These are phyloP conservation scores for Colletotrichum magnum DNA, from an alignment of 2,329 filamentous ascomycete genomes.

Conservation along the genomic window DNA sequence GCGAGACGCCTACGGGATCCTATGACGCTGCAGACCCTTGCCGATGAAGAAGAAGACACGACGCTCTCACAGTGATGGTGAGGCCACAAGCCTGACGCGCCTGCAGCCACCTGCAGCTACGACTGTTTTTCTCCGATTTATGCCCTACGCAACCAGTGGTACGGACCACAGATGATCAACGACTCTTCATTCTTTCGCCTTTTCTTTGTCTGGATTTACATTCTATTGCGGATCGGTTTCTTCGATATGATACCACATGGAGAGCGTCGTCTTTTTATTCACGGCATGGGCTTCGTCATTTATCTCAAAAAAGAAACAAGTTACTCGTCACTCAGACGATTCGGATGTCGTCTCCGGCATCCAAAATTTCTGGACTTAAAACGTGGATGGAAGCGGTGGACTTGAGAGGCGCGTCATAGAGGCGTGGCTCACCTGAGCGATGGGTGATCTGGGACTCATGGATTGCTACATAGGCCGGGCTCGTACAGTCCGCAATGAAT, in stretches of 20 bases:
- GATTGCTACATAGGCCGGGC: conserved; percentile 9
- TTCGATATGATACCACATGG: conserved; percentile 42
- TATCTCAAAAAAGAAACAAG: conserved; percentile 14
- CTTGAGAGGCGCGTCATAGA: conserved; percentile 8
- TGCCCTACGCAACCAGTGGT: conserved; percentile 10
- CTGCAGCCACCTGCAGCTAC: conserved; percentile 23
- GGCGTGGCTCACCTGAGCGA: conserved; percentile 3
- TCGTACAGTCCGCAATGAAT: conserved; percentile 10
- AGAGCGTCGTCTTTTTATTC: conserved; percentile 32
- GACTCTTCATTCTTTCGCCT: conserved; percentile 27
- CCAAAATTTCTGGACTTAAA: conserved; percentile 10
- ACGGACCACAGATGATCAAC: conserved; percentile 29
- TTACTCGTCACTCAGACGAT: not conserved
- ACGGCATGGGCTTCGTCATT: conserved; percentile 29
- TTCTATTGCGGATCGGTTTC: conserved; percentile 32
- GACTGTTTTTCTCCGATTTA: conserved; percentile 25
- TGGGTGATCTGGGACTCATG: not conserved
- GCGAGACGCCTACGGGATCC: conserved; percentile 51
- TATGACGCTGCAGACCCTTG: conserved; percentile 24
- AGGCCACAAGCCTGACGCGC: conserved; percentile 3
- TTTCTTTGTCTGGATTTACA: conserved; percentile 36
- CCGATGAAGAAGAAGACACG: conserved; percentile 36
- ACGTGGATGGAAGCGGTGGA: conserved; percentile 12
- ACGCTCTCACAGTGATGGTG: conserved; percentile 4
- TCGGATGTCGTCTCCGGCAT: conserved; percentile 14